Evolutionary conservation across 2,329 filamentous ascomycete genomes (phyloP).

Genomic region (Xylaria sp.): DNA sequence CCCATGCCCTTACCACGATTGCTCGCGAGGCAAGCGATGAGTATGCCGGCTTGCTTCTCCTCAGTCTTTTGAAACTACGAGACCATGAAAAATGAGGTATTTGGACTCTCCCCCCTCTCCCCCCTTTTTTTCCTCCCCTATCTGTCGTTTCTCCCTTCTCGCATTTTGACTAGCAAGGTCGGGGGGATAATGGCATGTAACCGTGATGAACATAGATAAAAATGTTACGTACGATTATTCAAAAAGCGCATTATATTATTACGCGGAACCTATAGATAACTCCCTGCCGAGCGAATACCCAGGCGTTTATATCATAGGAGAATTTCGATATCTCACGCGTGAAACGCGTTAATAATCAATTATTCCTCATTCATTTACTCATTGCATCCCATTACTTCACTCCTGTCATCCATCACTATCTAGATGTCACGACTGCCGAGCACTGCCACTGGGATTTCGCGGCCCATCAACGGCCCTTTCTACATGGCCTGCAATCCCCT

Average conservation of each 20-base stretch:
- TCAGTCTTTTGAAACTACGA: conserved; percentile 24
- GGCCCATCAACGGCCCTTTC: conserved; percentile 32
- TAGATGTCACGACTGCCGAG: conserved; percentile 4
- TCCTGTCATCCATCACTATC: not conserved
- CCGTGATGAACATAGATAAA: too few relatives aligned
- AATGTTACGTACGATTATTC: too few relatives aligned
- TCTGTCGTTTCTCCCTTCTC: too few relatives aligned
- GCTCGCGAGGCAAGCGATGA: conserved; percentile 31
- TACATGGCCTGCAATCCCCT: conserved; percentile 31
- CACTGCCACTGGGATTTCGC: conserved; percentile 30
- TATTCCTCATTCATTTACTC: not conserved
- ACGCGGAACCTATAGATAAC: too few relatives aligned
- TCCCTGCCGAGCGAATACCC: too few relatives aligned
- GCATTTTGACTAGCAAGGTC: too few relatives aligned
- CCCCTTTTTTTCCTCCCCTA: too few relatives aligned
- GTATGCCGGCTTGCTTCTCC: conserved; percentile 27
- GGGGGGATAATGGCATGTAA: too few relatives aligned
- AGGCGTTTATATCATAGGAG: too few relatives aligned
- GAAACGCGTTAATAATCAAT: too few relatives aligned
- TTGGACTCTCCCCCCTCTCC: conserved; percentile 21
- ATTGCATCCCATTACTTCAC: not conserved
- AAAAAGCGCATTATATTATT: too few relatives aligned
- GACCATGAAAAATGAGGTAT: conserved; percentile 18
- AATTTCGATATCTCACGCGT: too few relatives aligned
- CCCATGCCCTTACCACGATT: conserved; percentile 27